Evolutionary conservation across 176 grass and related monocot genomes (phyloP).

Genomic region (Eleusine indica): DNA sequence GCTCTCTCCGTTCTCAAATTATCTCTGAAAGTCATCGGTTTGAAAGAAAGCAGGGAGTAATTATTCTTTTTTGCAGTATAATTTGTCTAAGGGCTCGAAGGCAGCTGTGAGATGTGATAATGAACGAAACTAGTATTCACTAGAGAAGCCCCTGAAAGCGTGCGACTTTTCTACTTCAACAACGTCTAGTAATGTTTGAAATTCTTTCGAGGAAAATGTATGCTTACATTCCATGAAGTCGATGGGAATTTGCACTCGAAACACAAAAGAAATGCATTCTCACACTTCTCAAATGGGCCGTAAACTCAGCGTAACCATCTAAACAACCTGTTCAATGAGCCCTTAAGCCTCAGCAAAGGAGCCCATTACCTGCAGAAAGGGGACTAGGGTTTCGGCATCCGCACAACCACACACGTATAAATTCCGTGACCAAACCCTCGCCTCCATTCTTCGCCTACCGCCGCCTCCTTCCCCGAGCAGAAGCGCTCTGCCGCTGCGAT

Average conservation of each 20-base stretch:
- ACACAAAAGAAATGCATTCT: background rate
- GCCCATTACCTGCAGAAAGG: slow-evolving; percentile 1
- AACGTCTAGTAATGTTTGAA: too few species aligned
- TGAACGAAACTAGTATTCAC: too few species aligned
- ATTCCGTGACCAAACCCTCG: slow-evolving; percentile 11
- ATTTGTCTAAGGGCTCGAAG: too few species aligned
- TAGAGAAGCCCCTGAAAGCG: too few species aligned
- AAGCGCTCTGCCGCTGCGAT: slow-evolving; percentile 6
- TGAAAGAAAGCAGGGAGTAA: too few species aligned
- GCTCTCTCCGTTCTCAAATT: background rate
- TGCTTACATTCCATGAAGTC: background rate
- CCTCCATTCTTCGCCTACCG: slow-evolving; percentile 22
- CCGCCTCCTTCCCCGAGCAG: slow-evolving; percentile 3
- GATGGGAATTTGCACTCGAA: background rate
- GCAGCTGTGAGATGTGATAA: too few species aligned
- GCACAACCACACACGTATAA: slow-evolving; percentile 37
- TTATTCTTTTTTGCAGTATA: too few species aligned
- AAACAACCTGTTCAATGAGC: background rate
- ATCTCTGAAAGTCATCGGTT: too few species aligned
- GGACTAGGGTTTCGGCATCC: slow-evolving; percentile 53
- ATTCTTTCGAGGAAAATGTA: too few species aligned
- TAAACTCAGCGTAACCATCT: background rate
- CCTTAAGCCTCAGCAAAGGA: background rate
- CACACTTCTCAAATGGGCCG: background rate
- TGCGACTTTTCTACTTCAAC: too few species aligned